phyloP scores from a whole-genome alignment of 305 asterid genomes.

The Striga hermonthica region DNA sequence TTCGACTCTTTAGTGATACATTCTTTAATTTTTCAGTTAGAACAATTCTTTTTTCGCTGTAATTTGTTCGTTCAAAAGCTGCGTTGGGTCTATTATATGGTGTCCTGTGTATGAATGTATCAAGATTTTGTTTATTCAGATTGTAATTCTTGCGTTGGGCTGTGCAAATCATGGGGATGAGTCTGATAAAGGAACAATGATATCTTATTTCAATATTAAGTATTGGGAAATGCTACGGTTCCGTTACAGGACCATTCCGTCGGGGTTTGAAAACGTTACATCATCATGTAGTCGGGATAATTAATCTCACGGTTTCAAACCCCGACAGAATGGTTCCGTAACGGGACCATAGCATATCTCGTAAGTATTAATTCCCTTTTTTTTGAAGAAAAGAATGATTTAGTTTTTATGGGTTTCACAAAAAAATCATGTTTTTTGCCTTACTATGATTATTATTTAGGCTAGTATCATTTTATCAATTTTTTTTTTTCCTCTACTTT shows the following conservation, averaged over 20 bases:
- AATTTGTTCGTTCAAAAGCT: slow-evolving; percentile 6
- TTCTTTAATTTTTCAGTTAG: background rate
- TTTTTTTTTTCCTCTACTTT: background rate
- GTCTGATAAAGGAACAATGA: background rate
- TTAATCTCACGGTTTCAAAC: no score
- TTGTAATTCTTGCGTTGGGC: background rate
- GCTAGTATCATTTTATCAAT: background rate
- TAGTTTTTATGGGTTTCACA: background rate
- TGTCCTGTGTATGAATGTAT: background rate
- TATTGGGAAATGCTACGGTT: no score
- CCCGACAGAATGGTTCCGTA: no score
- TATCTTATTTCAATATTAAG: background rate
- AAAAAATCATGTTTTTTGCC: background rate
- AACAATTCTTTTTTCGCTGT: background rate
- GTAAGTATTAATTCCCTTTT: background rate
- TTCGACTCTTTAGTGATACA: background rate
- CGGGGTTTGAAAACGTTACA: no score
- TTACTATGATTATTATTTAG: background rate
- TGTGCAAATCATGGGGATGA: background rate
- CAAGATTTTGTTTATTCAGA: background rate
- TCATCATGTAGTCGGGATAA: no score
- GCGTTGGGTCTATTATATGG: background rate
- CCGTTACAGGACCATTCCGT: no score
- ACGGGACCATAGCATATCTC: no score
- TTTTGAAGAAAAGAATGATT: background rate